These are phyloP conservation scores for Irineochytrium annulatum DNA, from an alignment of 192 early-diverging fungal genomes.

Conservation along the genomic window DNA sequence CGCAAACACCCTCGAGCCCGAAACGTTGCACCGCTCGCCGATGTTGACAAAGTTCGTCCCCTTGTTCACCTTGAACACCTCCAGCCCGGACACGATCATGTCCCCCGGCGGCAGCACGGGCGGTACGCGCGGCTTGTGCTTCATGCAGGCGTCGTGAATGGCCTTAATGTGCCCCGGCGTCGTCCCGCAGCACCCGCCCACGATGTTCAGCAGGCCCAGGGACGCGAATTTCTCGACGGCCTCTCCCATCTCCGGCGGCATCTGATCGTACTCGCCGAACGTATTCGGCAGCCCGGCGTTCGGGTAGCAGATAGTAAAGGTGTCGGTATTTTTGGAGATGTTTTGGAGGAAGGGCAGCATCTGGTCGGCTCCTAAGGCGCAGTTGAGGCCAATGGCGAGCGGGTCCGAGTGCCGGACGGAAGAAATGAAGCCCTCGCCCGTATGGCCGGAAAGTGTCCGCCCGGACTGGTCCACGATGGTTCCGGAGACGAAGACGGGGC, in stretches of 20 bases:
- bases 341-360: slow-evolving; percentile 95
- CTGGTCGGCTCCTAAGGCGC: slow-evolving; percentile 67
- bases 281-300: slow-evolving; percentile 97
- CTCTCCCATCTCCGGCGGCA: slow-evolving; percentile 78
- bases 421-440: slow-evolving; percentile 91
- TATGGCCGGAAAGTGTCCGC: slow-evolving; percentile 93
- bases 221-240: slow-evolving; percentile 83
- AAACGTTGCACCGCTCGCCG: slow-evolving; percentile 96
- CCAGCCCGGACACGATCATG: slow-evolving; percentile 78
- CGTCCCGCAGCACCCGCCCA: slow-evolving; percentile 97
- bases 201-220: slow-evolving; percentile 90
- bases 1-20: slow-evolving; percentile 90
- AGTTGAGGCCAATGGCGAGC: slow-evolving; percentile 81
- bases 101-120: slow-evolving; percentile 59
- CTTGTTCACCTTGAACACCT: slow-evolving; percentile 77
- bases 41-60: slow-evolving; percentile 88
- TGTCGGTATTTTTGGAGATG: slow-evolving; percentile 76
- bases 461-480: slow-evolving; percentile 97
- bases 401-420: slow-evolving; percentile 77
- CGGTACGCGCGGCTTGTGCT: slow-evolving; percentile 74
- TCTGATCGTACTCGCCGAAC: slow-evolving; percentile 95
- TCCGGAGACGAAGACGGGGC: slow-evolving; percentile 48
- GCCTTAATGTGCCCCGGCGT: slow-evolving; percentile 92
- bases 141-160: slow-evolving; percentile 69
- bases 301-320: slow-evolving; percentile 87